Percentiles rank a stretch among this genome's conserved stretches.
phyloP scores from a whole-genome alignment of 176 grass and related monocot species.

The Musa acuminata region DNA sequence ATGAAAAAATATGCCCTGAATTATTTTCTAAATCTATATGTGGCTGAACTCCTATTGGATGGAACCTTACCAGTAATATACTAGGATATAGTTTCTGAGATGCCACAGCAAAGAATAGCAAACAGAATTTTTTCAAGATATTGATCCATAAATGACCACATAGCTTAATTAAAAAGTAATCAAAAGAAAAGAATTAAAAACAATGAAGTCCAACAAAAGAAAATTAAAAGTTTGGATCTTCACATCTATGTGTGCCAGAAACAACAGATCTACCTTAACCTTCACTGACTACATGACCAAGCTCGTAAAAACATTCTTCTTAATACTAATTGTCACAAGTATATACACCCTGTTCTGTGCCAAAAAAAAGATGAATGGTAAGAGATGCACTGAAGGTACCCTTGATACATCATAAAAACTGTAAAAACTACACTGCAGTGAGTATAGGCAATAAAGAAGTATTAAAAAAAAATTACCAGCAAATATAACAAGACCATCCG shows the following conservation, averaged over 20 bases:
- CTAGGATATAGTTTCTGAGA: background rate
- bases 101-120: background rate
- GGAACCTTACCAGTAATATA: background rate
- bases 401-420: background rate
- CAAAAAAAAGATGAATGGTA: background rate
- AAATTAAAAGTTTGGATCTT: background rate
- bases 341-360: background rate
- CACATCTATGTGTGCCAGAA: background rate
- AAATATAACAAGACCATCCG: conserved; percentile 78
- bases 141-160: background rate
- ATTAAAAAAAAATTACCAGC: conserved; percentile 35
- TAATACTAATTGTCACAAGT: background rate
- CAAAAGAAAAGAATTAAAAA: background rate
- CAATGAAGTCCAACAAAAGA: background rate
- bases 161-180: background rate
- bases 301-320: no score
- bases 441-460: background rate
- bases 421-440: background rate
- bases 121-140: background rate
- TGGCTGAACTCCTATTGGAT: background rate
- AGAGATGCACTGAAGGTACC: background rate
- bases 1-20: background rate
- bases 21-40: background rate
- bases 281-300: background rate
- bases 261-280: background rate